Evolutionary conservation across 768 basidiomycete genomes (phyloP).

Genomic region (Suillus plorans): DNA sequence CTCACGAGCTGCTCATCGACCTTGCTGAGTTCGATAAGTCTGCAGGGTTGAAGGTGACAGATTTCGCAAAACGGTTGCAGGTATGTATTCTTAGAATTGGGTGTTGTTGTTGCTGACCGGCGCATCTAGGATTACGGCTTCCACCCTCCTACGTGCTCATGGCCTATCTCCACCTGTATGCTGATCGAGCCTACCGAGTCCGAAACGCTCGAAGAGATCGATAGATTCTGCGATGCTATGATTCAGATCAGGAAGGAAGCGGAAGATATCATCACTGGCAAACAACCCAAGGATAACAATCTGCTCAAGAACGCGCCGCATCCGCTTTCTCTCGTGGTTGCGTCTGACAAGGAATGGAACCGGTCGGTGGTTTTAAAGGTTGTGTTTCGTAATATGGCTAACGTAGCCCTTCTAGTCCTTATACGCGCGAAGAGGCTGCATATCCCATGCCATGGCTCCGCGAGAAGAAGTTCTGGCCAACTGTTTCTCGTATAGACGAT

Average conservation of each 20-base stretch:
- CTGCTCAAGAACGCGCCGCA: conserved; percentile 94
- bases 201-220: conserved; percentile 90
- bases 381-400: conserved; percentile 3
- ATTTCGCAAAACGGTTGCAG: conserved; percentile 96
- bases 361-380: conserved; percentile 45
- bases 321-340: conserved; percentile 68
- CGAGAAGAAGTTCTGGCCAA: conserved; percentile 96
- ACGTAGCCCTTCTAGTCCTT: conserved; percentile 55
- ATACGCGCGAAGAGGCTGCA: conserved; percentile 86
- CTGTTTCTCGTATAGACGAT: conserved; percentile 90
- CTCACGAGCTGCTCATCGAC: conserved; percentile 95
- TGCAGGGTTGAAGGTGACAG: conserved; percentile 88
- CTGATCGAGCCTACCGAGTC: conserved; percentile 98
- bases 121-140: conserved; percentile 79
- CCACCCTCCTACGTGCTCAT: conserved; percentile 97
- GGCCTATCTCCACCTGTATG: conserved; percentile 98
- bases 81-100: conserved; percentile 35
- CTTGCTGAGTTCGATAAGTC: conserved; percentile 91
- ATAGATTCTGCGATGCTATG: conserved; percentile 99
- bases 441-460: conserved; percentile 83
- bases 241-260: conserved; percentile 93
- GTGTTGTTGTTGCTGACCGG: background rate
- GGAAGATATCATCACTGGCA: conserved; percentile 81
- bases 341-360: conserved; percentile 84
- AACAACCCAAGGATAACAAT: conserved; percentile 90